phyloP scores from a whole-genome alignment of 164 flowering plant species.

The Vitis rotundifolia region DNA sequence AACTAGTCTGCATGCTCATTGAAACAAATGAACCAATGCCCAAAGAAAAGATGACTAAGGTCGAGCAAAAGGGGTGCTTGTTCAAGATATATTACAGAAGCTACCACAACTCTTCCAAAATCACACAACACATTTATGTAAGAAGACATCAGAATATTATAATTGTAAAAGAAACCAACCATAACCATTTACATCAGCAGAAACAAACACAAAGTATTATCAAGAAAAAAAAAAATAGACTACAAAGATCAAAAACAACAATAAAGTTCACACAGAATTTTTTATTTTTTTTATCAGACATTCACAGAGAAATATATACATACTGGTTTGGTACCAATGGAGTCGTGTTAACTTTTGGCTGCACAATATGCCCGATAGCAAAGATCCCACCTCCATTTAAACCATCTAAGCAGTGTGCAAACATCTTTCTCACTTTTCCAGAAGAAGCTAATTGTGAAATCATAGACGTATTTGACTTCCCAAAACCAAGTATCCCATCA shows the following conservation, averaged over 20 bases:
- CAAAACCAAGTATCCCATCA: constrained; percentile 77
- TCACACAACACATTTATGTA: neutral
- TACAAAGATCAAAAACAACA: neutral
- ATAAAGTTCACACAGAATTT: neutral
- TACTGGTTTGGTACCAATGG: constrained; percentile 56
- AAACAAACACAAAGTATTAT: too few species aligned
- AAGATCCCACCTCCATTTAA: constrained; percentile 68
- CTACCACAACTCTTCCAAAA: neutral
- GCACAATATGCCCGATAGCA: constrained; percentile 68
- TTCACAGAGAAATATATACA: constrained; percentile 14
- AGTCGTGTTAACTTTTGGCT: constrained; percentile 58
- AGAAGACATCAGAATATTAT: neutral
- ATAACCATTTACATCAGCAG: neutral
- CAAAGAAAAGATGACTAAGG: neutral
- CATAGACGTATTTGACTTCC: constrained; percentile 57
- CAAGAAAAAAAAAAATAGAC: neutral
- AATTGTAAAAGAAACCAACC: neutral
- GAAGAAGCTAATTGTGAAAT: constrained; percentile 69
- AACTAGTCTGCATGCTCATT: neutral
- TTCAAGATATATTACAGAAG: neutral
- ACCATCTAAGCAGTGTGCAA: constrained; percentile 72
- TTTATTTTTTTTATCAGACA: too few species aligned
- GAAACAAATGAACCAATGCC: neutral
- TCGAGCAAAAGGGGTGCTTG: neutral
- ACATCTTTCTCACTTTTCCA: constrained; percentile 53